phyloP scores from a whole-genome alignment of 345 rosid species.

The Eucalyptus pauciflora region DNA sequence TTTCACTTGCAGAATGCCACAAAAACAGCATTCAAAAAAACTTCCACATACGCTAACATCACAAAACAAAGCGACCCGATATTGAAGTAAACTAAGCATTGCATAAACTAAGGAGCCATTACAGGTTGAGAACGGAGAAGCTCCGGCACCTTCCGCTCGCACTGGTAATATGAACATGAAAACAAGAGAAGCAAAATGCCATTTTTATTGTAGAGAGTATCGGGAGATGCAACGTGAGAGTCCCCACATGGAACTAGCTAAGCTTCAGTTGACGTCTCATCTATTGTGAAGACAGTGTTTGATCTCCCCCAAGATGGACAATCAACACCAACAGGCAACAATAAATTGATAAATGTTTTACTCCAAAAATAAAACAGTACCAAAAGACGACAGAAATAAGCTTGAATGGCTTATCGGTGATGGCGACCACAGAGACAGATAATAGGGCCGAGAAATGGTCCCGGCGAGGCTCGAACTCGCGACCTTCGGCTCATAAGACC shows the following conservation, averaged over 20 bases:
- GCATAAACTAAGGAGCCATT: neutral
- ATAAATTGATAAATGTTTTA: neutral
- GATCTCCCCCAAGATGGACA: conserved; percentile 15
- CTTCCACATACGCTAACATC: neutral
- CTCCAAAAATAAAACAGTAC: neutral
- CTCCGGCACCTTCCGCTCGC: neutral
- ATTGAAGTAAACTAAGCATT: neutral
- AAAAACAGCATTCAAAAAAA: neutral
- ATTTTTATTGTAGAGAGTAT: neutral
- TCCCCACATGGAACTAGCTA: neutral
- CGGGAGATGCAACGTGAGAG: neutral
- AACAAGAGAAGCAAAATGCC: neutral
- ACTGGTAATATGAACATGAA: neutral
- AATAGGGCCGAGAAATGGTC: conserved; percentile 14
- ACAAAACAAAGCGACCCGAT: neutral
- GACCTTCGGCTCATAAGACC: conserved; percentile 99
- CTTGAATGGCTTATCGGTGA: neutral
- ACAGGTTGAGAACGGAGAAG: neutral
- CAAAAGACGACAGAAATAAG: neutral
- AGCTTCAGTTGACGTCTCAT: conserved; percentile 15
- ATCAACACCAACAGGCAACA: conserved; percentile 2
- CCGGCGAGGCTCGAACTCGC: conserved; percentile 90
- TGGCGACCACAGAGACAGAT: no score
- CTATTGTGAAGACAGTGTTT: conserved; percentile 21
- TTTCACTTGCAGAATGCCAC: neutral